These are phyloP conservation scores for Cryphonectria nitschkei DNA, from an alignment of 2,329 filamentous ascomycete species.

Conservation along the genomic window DNA sequence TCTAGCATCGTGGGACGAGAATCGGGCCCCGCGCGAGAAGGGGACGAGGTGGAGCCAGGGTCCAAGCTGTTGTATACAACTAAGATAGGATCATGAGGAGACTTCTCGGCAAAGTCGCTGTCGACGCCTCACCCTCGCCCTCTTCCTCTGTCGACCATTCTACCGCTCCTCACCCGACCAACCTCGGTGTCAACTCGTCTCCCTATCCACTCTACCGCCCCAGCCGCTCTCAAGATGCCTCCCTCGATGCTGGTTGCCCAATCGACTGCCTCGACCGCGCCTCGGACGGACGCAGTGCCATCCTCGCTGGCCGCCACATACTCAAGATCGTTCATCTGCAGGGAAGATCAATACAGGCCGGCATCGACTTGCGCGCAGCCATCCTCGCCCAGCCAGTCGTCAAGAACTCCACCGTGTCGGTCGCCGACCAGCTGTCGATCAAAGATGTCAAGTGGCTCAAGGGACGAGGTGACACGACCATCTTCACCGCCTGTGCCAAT, in stretches of 20 bases:
- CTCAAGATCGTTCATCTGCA: slow-evolving; percentile 64
- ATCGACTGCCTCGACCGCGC: slow-evolving; percentile 63
- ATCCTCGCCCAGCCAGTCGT: slow-evolving; percentile 55
- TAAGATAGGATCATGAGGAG: slow-evolving; percentile 64
- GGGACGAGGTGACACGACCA: slow-evolving; percentile 51
- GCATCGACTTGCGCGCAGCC: slow-evolving; percentile 59
- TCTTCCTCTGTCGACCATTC: slow-evolving; percentile 43
- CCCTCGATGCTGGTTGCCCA: slow-evolving; percentile 55
- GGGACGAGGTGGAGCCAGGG: not conserved
- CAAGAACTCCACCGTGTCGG: slow-evolving; percentile 44
- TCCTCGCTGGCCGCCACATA: slow-evolving; percentile 62
- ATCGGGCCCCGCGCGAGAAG: not conserved
- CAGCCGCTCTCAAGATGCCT: slow-evolving; percentile 58
- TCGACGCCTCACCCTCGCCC: slow-evolving; percentile 50
- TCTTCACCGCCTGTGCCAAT: slow-evolving; percentile 66
- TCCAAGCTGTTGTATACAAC: slow-evolving; percentile 50
- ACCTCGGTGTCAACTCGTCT: slow-evolving; percentile 49
- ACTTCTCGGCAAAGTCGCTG: slow-evolving; percentile 58
- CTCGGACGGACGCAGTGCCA: slow-evolving; percentile 57
- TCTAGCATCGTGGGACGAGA: not conserved
- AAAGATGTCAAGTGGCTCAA: slow-evolving; percentile 63
- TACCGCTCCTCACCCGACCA: slow-evolving; percentile 2
- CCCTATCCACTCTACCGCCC: slow-evolving; percentile 52
- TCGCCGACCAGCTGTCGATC: slow-evolving; percentile 64
- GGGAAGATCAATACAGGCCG: slow-evolving; percentile 56